Evolutionary conservation across 2,329 filamentous ascomycete species (phyloP).

Genomic region (Exophiala bonariae): DNA sequence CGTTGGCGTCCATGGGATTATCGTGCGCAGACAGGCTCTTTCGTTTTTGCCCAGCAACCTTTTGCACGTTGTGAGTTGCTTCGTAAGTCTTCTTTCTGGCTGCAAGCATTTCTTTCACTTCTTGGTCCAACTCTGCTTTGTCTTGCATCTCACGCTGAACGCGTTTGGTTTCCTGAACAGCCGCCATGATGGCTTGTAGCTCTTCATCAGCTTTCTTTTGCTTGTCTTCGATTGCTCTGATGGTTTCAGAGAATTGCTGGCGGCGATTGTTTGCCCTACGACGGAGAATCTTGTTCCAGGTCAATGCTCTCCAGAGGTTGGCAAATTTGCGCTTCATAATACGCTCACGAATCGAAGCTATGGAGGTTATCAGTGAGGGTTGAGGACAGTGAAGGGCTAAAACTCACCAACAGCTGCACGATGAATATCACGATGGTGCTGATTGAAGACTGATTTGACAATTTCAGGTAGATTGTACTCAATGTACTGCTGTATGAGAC

Average conservation of each 20-base stretch:
- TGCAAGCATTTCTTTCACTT: constrained; percentile 14
- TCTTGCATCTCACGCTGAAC: constrained; percentile 14
- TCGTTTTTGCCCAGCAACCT: constrained; percentile 26
- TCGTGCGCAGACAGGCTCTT: constrained; percentile 62
- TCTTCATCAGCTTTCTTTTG: constrained; percentile 25
- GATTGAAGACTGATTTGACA: constrained; percentile 16
- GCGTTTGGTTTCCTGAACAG: constrained; percentile 21
- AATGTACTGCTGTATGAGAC: constrained; percentile 23
- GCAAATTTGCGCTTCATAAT: constrained; percentile 38
- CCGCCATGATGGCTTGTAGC: constrained; percentile 23
- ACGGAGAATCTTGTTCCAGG: constrained; percentile 35
- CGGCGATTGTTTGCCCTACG: constrained; percentile 38
- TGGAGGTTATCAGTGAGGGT: constrained; percentile 8
- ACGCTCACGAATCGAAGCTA: constrained; percentile 31
- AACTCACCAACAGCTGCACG: constrained; percentile 20
- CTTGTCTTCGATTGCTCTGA: constrained; percentile 23
- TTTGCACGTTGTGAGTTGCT: constrained; percentile 2
- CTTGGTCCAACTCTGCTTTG: constrained; percentile 11
- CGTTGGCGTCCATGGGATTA: constrained; percentile 68
- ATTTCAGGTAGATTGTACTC: constrained; percentile 21
- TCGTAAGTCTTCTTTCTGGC: constrained; percentile 7
- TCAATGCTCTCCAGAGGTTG: constrained; percentile 37
- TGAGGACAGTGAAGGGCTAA: background rate
- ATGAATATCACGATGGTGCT: constrained; percentile 17
- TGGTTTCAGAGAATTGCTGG: constrained; percentile 30